phyloP scores from a whole-genome alignment of 257 asterid genomes.

The Plectranthus barbatus region DNA sequence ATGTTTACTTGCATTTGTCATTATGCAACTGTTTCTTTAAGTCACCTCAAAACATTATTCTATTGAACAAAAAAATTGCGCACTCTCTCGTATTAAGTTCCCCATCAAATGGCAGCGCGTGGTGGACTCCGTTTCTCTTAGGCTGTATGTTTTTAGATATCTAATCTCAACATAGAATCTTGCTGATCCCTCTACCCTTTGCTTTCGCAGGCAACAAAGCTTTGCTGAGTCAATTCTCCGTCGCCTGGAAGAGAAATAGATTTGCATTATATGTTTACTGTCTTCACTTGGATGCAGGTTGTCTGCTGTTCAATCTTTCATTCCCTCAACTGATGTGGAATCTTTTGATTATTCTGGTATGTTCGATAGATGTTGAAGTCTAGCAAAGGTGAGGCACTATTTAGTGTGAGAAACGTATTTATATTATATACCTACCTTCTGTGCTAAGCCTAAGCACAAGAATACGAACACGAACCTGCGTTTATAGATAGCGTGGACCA shows the following conservation, averaged over 20 bases:
- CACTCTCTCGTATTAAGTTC: neutral
- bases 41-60: neutral
- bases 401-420: no score
- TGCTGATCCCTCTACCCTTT: neutral
- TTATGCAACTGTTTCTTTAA: neutral
- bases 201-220: conserved; percentile 67
- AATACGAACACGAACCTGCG: no score
- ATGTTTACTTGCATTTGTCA: neutral
- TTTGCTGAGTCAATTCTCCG: conserved; percentile 75
- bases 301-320: conserved; percentile 5
- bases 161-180: neutral
- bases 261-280: neutral
- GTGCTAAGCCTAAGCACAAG: no score
- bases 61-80: no score
- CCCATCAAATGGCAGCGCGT: neutral
- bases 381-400: neutral
- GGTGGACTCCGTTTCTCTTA: neutral
- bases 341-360: neutral
- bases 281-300: conserved; percentile 9
- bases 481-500: no score
- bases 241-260: conserved; percentile 61
- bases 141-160: neutral
- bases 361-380: neutral
- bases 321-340: neutral
- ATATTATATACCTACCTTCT: no score